These are phyloP conservation scores for Pyricularia grisea DNA, from an alignment of 2,329 filamentous ascomycete species.

Conservation along the genomic window DNA sequence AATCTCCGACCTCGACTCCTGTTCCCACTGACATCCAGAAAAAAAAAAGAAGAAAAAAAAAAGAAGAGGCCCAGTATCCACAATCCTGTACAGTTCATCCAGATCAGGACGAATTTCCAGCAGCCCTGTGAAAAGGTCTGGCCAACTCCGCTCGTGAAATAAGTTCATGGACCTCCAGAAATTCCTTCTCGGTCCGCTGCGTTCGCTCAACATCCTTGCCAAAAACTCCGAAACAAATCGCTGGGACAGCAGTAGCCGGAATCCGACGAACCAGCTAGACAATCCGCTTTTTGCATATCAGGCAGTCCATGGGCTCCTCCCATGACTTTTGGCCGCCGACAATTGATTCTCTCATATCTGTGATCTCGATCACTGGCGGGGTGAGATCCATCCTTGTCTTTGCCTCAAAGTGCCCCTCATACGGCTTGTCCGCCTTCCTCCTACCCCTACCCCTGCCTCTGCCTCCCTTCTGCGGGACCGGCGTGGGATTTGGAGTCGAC, in stretches of 20 bases:
- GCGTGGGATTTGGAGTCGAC: not conserved
- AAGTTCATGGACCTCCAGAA: not conserved
- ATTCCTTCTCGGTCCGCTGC: not conserved
- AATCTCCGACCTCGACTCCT: not conserved
- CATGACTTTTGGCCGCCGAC: conserved; percentile 40
- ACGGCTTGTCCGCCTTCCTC: conserved; percentile 27
- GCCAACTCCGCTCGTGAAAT: not conserved
- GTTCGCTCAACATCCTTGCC: not conserved
- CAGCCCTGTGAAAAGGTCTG: not conserved
- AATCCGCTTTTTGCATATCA: conserved; percentile 38
- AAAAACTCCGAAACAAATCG: not conserved
- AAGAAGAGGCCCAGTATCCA: not conserved
- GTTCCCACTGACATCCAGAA: not conserved
- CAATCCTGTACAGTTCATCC: not conserved
- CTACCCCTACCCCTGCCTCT: conserved; percentile 1
- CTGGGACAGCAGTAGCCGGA: not conserved
- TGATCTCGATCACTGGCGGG: conserved; percentile 40
- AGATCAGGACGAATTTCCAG: not conserved
- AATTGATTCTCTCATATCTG: conserved; percentile 37
- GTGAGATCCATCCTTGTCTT: conserved; percentile 35
- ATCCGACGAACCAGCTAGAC: conserved; percentile 19
- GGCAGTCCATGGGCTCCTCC: conserved; percentile 41
- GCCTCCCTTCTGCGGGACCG: conserved; percentile 4
- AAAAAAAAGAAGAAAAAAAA: no score
- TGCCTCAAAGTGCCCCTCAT: conserved; percentile 42